Evolutionary conservation across 2,329 filamentous ascomycete species (phyloP), one percentile per base, ranked within the genome.

Genomic region (Talaromyces rugulosus): DNA sequence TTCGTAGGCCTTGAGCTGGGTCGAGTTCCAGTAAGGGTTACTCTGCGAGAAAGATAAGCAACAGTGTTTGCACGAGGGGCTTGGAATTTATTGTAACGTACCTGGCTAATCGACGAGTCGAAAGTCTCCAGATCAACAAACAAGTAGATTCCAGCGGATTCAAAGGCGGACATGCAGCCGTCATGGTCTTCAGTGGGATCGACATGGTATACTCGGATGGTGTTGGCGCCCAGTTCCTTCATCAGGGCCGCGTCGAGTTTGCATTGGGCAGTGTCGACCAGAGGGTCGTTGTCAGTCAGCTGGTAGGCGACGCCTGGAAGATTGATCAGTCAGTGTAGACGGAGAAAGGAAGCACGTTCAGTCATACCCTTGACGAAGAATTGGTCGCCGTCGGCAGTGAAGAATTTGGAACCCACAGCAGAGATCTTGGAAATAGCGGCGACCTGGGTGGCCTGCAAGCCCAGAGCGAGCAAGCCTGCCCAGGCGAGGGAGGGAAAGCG

Each of bases 191-290:
- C 85, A 2, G 77, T 74, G 1, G 90, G 79, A 69, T 96, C 88
- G 64, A 96, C 91, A 71, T 96, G 91, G 76, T 96, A 96, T 62
- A 95, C 89, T 62, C 92, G 90, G 70, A 96, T 92, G 33, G 89
- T 83, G 74, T 96, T 96, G 72, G 89, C 86, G 65, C 91, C 91
- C 59, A 96, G 81, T 18, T 87, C 85, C 74, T 90, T 84, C 90
- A 96, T 96, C 71, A 93, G 82, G 16, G 80, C 74, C 50, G 88
- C 88, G 78, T 96, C 92, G 67, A 87, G 85, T 68, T 83, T 75
- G 80, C 91, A 96, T 79, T 96, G 92, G 55, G 85, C 85, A 47
- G 84, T 83, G 72, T 95, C 85, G 67, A 90, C 78, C 65, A 96
- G 84, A 56, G 92, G 92, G 72, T 96, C 92, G 57, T 88, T 82